These are phyloP conservation scores for Mycena rebaudengoi DNA, from an alignment of 768 basidiomycete species.

Conservation along the genomic window DNA sequence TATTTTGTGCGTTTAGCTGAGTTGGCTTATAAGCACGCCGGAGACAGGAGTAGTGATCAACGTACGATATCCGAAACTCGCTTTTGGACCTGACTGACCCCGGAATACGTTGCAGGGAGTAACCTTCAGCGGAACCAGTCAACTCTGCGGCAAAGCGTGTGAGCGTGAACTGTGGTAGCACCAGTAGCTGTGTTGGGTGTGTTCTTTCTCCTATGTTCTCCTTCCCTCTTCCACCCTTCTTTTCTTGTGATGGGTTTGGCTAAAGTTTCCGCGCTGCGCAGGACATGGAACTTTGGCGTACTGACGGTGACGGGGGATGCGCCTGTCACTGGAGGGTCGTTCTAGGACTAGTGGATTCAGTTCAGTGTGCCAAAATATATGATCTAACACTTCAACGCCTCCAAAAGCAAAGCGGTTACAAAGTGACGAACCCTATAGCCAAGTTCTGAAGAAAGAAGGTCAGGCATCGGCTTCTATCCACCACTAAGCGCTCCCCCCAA, in stretches of 20 bases:
- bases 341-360: slow-evolving; percentile 10
- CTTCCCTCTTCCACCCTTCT: neutral
- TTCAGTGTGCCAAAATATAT: slow-evolving; percentile 4
- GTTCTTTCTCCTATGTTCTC: slow-evolving; percentile 3
- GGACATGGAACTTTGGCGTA: slow-evolving; percentile 26
- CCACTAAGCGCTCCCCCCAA: neutral
- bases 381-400: neutral
- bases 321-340: slow-evolving; percentile 28
- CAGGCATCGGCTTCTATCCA: neutral
- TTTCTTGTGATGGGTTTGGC: neutral
- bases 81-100: neutral
- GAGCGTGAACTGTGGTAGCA: slow-evolving; percentile 26
- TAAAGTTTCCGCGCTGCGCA: neutral
- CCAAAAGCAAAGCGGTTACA: neutral
- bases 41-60: slow-evolving; percentile 29
- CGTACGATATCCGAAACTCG: neutral
- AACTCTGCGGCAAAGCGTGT: slow-evolving; percentile 23
- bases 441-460: slow-evolving; percentile 1
- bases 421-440: neutral
- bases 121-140: slow-evolving; percentile 25
- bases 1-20: neutral
- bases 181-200: slow-evolving; percentile 25
- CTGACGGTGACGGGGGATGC: slow-evolving; percentile 28
- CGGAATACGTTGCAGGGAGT: slow-evolving; percentile 16
- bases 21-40: slow-evolving; percentile 12